Conservation (phyloP, 495 filamentous ascomycete species). For the Echria macrotheca region DNA sequence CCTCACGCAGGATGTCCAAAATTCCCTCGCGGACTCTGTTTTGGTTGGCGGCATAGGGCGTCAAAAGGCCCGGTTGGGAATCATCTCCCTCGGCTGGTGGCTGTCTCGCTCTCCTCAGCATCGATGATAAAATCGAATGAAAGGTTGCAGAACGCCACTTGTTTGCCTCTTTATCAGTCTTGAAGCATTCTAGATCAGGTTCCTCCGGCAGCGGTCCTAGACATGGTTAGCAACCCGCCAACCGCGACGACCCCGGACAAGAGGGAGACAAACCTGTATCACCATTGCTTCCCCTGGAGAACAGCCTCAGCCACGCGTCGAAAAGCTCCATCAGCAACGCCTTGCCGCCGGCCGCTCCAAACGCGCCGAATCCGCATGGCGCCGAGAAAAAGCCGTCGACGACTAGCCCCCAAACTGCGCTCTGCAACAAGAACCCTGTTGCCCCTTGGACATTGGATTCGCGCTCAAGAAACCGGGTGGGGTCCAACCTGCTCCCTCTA, state of each 20-base stretch:
- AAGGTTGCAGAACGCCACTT: slow-evolving; percentile 25
- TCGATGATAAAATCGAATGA: slow-evolving; percentile 6
- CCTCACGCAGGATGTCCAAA: background rate
- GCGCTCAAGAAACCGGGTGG: slow-evolving; percentile 7
- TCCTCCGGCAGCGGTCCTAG: background rate
- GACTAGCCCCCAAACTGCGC: slow-evolving; percentile 20
- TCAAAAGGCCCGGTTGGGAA: background rate
- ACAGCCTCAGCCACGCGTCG: slow-evolving; percentile 4
- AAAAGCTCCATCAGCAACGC: slow-evolving; percentile 9
- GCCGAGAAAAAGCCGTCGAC: slow-evolving; percentile 24
- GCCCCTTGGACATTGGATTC: no score
- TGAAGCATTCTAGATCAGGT: slow-evolving; percentile 11
- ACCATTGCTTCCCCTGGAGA: background rate
- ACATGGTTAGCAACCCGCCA: background rate
- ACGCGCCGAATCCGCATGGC: slow-evolving; percentile 28
- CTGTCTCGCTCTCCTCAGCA: background rate
- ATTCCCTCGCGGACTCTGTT: background rate
- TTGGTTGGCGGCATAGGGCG: slow-evolving; percentile 1
- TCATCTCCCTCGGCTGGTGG: background rate
- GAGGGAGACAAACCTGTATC: background rate
- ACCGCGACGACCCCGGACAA: background rate
- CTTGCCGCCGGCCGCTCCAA: slow-evolving; percentile 12
- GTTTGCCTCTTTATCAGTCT: slow-evolving; percentile 15
- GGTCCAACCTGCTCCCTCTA: slow-evolving; percentile 10
- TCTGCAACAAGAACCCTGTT: slow-evolving; percentile 17